Evolutionary conservation across 2,329 filamentous ascomycete genomes (phyloP).

Genomic region (Escovopsis sp.): DNA sequence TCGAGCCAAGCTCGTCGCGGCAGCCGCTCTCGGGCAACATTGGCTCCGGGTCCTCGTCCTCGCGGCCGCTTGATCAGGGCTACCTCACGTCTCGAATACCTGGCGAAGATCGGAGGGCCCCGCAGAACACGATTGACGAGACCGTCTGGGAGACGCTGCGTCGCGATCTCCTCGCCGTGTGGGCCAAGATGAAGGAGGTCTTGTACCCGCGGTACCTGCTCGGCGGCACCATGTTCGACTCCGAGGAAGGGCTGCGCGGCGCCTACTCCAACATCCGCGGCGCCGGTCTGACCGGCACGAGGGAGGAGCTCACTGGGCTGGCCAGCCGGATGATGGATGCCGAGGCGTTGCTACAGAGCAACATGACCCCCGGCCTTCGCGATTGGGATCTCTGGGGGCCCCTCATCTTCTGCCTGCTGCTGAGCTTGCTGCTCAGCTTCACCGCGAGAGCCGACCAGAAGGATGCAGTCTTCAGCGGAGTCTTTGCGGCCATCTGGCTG

Average conservation of each 20-base stretch:
- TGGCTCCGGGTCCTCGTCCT: slow-evolving; percentile 41
- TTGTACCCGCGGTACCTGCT: slow-evolving; percentile 92
- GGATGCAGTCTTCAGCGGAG: slow-evolving; percentile 82
- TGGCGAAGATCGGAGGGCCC: slow-evolving; percentile 81
- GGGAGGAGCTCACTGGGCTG: slow-evolving; percentile 47
- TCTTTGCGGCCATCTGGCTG: slow-evolving; percentile 95
- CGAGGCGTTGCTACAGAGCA: slow-evolving; percentile 46
- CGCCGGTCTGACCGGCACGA: slow-evolving; percentile 41
- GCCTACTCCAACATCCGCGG: slow-evolving; percentile 47
- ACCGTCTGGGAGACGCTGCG: slow-evolving; percentile 94
- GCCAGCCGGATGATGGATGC: slow-evolving; percentile 49
- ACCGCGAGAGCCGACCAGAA: slow-evolving; percentile 67
- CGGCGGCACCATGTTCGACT: slow-evolving; percentile 49
- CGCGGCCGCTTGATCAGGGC: slow-evolving; percentile 49
- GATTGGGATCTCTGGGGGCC: slow-evolving; percentile 99
- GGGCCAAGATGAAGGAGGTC: slow-evolving; percentile 97
- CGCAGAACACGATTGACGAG: slow-evolving; percentile 91
- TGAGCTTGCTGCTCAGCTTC: slow-evolving; percentile 79
- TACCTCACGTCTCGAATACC: slow-evolving; percentile 83
- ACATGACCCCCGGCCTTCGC: slow-evolving; percentile 77
- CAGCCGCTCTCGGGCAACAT: slow-evolving; percentile 79
- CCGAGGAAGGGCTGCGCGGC: slow-evolving; percentile 37
- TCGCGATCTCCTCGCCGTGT: slow-evolving; percentile 80
- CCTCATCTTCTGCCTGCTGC: slow-evolving; percentile 78
- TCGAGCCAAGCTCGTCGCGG: slow-evolving; percentile 52